Evolutionary conservation across 2,329 filamentous ascomycete species (phyloP), one percentile per base, ranked within the genome.

Genomic region (Blumeriella jaapii): DNA sequence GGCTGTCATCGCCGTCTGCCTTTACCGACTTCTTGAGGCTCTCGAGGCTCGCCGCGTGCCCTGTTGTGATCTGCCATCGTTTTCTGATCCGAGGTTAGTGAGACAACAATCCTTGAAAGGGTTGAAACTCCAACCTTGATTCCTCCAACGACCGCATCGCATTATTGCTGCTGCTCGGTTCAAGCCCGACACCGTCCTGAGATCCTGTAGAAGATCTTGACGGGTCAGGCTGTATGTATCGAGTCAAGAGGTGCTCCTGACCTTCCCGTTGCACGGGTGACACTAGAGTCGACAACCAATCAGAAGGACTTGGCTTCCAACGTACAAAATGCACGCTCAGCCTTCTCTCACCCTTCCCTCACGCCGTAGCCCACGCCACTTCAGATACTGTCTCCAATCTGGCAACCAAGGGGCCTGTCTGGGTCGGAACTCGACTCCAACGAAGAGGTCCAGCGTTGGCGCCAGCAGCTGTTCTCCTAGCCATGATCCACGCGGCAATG

Each of bases 11-110:
- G 12, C 70, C 69, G 49, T 75, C 69, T 44, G 69, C 61, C 55
- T 68, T 73, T 34, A 83, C 68, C n/a, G 74, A 73, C 45, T 65
- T 65, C 58, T 71, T 75, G 36, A 86, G 62, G 41, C 76, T 69
- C n/a, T 61, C 60, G 40, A 81, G 61, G 50, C 66, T 71, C 36
- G 65, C 62, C 47, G 69, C 67, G 51, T 74, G 63, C 47, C 61
- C 63, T 52, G 74, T 68, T 23, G 79, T 75, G 49, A 68, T 63
- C 50, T 71, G 63, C 82, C 81, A 86, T 69, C 76, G 70, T 55
- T 64, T 62, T 55, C 80, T 84, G 49, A 24, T 30, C 36, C n/a
- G 29, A 44, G 34, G 39, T 55, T 34, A 55, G 44, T 35, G 36
- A 15, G 12, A 26, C 12, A 8, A 20, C 3, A 50, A 34, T 29